Conservation (phyloP, 495 filamentous ascomycete species). For the Penicillium coprophilum region DNA sequence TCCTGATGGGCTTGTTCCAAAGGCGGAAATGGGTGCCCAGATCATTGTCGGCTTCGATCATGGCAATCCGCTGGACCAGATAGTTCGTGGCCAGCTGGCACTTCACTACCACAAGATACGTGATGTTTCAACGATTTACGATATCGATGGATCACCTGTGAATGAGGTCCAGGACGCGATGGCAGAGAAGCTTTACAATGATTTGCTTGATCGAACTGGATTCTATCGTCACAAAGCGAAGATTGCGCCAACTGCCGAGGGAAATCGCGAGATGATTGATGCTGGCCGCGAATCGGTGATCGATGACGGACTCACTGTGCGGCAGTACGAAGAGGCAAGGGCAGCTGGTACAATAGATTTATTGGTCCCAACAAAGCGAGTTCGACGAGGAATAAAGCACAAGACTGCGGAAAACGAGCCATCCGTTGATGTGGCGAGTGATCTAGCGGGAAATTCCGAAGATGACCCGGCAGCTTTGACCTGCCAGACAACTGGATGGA, state of each 20-base stretch:
- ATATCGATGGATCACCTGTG: constrained; percentile 78
- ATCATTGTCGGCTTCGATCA: constrained; percentile 96
- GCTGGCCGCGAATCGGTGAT: constrained; percentile 72
- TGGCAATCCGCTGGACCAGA: constrained; percentile 87
- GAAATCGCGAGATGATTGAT: constrained; percentile 81
- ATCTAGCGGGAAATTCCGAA: constrained; percentile 56
- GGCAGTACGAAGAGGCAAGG: constrained; percentile 63
- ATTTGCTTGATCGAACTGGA: constrained; percentile 87
- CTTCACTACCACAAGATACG: constrained; percentile 80
- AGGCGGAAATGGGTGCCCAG: constrained; percentile 94
- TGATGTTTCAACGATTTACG: constrained; percentile 87
- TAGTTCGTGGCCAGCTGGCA: constrained; percentile 87
- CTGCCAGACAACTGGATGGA: constrained; percentile 79
- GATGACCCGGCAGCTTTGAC: constrained; percentile 65
- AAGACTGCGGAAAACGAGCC: constrained; percentile 45
- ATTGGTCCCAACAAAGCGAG: constrained; percentile 42
- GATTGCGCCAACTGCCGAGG: constrained; percentile 70
- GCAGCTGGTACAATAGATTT: constrained; percentile 43
- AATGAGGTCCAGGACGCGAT: constrained; percentile 75
- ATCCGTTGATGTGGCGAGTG: constrained; percentile 49
- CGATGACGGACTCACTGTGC: constrained; percentile 69
- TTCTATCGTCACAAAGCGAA: constrained; percentile 77
- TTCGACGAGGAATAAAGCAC: constrained; percentile 46
- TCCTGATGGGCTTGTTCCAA: constrained; percentile 58
- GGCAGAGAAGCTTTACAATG: constrained; percentile 89